Conservation (phyloP, 352 stramenopile genomes). For the Pythium periplocum region DNA sequence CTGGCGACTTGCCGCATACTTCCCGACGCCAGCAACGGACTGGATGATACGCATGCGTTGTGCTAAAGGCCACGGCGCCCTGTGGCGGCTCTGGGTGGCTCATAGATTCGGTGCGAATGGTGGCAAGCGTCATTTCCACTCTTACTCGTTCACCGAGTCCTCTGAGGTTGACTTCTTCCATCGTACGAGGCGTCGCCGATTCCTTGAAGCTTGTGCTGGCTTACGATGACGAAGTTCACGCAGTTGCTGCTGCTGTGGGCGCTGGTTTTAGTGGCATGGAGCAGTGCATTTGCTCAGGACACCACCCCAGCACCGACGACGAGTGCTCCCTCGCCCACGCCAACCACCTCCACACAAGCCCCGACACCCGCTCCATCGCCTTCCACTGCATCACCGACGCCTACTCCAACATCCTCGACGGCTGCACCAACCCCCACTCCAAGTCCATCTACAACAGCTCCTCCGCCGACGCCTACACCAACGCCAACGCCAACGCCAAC, state of each 20-base stretch:
- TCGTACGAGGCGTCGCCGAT: no score
- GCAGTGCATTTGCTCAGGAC: no score
- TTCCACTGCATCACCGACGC: background rate
- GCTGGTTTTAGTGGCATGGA: no score
- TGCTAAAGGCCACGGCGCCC: no score
- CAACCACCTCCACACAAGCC: background rate
- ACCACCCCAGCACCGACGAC: background rate
- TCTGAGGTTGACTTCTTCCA: no score
- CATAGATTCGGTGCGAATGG: no score
- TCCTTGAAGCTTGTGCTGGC: no score
- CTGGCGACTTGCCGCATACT: slow-evolving; percentile 2
- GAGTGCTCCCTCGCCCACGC: background rate
- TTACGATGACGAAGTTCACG: no score
- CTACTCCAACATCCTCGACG: background rate
- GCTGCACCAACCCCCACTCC: slow-evolving; percentile 3
- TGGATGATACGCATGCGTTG: no score
- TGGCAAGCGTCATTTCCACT: slow-evolving; percentile 6
- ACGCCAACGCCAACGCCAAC: background rate
- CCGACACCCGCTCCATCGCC: background rate
- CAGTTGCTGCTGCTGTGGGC: no score
- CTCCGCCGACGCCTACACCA: background rate
- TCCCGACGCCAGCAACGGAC: background rate
- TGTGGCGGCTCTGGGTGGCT: no score
- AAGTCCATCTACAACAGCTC: slow-evolving; percentile 7
- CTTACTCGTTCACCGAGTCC: slow-evolving; percentile 12